phyloP scores from a whole-genome alignment of 2,329 filamentous ascomycete genomes.

The Claviceps pazoutovae region DNA sequence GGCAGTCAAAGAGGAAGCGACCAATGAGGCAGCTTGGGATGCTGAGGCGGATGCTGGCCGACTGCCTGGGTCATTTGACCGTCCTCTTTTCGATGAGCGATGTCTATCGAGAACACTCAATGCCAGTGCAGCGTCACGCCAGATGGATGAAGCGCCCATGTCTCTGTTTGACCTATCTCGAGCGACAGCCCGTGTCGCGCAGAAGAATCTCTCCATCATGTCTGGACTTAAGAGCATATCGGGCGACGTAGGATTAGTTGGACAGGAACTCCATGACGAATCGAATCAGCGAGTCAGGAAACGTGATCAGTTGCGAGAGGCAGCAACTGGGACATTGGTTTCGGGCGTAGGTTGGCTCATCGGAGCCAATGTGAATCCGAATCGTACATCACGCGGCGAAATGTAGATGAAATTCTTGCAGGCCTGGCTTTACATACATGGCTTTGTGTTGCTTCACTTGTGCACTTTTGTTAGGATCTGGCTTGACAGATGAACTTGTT shows the following conservation, averaged over 20 bases:
- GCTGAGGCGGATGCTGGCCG: conserved; percentile 44
- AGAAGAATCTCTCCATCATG: conserved; percentile 42
- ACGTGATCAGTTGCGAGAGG: conserved; percentile 56
- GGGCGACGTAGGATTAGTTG: conserved; percentile 4
- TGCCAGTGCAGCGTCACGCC: conserved; percentile 20
- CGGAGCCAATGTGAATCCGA: conserved; percentile 31
- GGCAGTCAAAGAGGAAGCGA: conserved; percentile 51
- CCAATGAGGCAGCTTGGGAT: conserved; percentile 58
- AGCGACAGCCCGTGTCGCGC: conserved; percentile 44
- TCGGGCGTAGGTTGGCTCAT: conserved; percentile 56
- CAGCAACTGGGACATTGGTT: conserved; percentile 51
- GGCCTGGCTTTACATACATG: background rate
- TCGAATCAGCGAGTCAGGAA: conserved; percentile 41
- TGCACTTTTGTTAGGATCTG: background rate
- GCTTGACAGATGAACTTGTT: background rate
- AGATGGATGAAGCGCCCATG: conserved; percentile 44
- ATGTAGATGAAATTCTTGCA: background rate
- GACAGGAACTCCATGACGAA: conserved; percentile 13
- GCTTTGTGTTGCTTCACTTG: background rate
- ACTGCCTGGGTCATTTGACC: conserved; percentile 41
- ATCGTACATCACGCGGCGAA: background rate
- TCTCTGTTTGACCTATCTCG: conserved; percentile 51
- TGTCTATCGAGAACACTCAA: conserved; percentile 20
- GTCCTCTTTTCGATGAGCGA: conserved; percentile 12
- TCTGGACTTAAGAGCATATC: conserved; percentile 31